These are phyloP conservation scores for Skeletonema grethae DNA, from an alignment of 108 stramenopile genomes.

Conservation along the genomic window DNA sequence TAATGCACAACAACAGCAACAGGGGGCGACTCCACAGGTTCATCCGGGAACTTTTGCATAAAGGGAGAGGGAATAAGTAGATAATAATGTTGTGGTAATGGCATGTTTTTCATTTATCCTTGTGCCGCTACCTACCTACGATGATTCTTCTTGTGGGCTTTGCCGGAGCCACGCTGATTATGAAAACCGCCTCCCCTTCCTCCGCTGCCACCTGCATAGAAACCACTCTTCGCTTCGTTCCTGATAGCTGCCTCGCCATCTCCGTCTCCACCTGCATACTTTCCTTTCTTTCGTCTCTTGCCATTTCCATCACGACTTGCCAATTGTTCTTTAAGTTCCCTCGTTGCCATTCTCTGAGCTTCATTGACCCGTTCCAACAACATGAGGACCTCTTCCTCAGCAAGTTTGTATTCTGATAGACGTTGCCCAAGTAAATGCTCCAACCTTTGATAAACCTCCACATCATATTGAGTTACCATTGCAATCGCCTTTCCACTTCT, in stretches of 20 bases:
- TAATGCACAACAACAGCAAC: conserved; percentile 2
- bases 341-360: conserved; percentile 91
- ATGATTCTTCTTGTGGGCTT: conserved; percentile 38
- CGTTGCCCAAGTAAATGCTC: conserved; percentile 90
- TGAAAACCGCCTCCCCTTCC: conserved; percentile 54
- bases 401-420: conserved; percentile 81
- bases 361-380: conserved; percentile 95
- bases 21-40: neutral
- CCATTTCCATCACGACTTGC: conserved; percentile 51
- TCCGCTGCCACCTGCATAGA: conserved; percentile 69
- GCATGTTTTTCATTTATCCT: conserved; percentile 32
- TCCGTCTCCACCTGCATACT: conserved; percentile 54
- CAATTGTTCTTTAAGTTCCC: conserved; percentile 89
- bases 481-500: conserved; percentile 95
- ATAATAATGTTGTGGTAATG: conserved; percentile 8
- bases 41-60: conserved; percentile 23
- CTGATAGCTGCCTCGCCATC: conserved; percentile 56
- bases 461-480: conserved; percentile 99
- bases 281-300: conserved; percentile 45
- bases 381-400: conserved; percentile 91
- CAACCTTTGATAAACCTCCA: conserved; percentile 96
- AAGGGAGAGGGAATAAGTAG: neutral
- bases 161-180: conserved; percentile 39
- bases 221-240: conserved; percentile 65
- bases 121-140: conserved; percentile 11